Evolutionary conservation across 768 basidiomycete genomes (phyloP), one percentile per base, ranked within the genome.

Genomic region (Russula sp.): DNA sequence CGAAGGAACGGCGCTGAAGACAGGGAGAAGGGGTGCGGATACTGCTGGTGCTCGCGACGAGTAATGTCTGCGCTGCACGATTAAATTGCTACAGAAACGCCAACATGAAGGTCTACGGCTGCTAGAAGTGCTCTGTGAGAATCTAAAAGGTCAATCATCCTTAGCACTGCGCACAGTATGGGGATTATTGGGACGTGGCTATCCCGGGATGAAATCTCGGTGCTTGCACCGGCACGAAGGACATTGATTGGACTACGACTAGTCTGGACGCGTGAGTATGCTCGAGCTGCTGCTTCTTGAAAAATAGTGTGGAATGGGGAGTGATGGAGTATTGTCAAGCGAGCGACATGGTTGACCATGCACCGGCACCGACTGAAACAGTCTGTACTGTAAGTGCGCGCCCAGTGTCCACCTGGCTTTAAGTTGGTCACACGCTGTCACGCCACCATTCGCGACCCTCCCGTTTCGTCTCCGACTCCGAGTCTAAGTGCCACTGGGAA

Each of bases 241-340:
- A 16, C 2, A 18, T 35, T 22, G 18, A 32, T 18, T 20, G 8
- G n/a, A 40, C n/a, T 50, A 42, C 13, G 20, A 42, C 20, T 16
- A 44, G 11, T 2, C 22, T 18, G 20, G 31, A 66, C 57, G 58
- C 75, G 74, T 32, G 71, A 67, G 76, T 80, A 85, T 52, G 82
- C 83, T 55, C 77, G 78, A 66, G 75, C 75, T 20, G 83, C 82
- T 60, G 81, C 82, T 44, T 74, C 74, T 59, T 80, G 80, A 4
- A 83, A 74, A 51, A 78, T 73, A 53, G 75, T 72, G 34, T 73
- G 71, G 66, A 82, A 79, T 11, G 72, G 63, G 22, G 68, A 52
- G 64, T 59, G 68, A 66, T 57, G 57, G 32, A 60, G 45, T 62
- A 40, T 35, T 66, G 66, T 57, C 55, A 68, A 68, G 61, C 70